phyloP scores from a whole-genome alignment of 2,329 filamentous ascomycete species.

The Tolypocladium pustulatum region DNA sequence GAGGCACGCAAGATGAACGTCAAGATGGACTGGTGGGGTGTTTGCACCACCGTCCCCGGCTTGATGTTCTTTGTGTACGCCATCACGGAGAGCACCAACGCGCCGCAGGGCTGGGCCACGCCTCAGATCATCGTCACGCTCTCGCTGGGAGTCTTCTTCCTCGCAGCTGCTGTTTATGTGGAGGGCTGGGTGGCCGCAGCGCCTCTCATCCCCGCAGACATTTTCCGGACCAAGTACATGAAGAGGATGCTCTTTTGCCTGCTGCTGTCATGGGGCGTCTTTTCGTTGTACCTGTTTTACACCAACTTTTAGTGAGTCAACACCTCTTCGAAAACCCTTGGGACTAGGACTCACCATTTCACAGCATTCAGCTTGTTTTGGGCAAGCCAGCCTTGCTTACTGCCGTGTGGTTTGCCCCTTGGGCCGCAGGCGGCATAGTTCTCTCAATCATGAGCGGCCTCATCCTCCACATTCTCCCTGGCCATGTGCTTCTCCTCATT shows the following conservation, averaged over 20 bases:
- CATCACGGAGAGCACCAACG: slow-evolving; percentile 55
- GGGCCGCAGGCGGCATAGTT: slow-evolving; percentile 47
- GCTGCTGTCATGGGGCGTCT: slow-evolving; percentile 39
- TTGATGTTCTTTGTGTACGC: slow-evolving; percentile 58
- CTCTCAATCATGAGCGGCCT: slow-evolving; percentile 43
- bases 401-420: slow-evolving; percentile 48
- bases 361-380: slow-evolving; percentile 42
- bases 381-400: slow-evolving; percentile 40
- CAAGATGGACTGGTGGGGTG: slow-evolving; percentile 53
- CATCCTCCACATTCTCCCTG: slow-evolving; percentile 44
- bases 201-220: slow-evolving; percentile 51
- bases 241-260: slow-evolving; percentile 43
- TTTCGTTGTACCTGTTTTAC: slow-evolving; percentile 54
- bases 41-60: slow-evolving; percentile 41
- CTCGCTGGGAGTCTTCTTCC: slow-evolving; percentile 40
- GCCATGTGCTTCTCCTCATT: slow-evolving; percentile 40
- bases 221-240: slow-evolving; percentile 55
- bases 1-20: slow-evolving; percentile 16
- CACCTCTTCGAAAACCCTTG: slow-evolving; percentile 1
- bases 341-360: background rate
- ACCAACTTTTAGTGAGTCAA: slow-evolving; percentile 48
- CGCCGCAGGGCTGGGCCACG: slow-evolving; percentile 49
- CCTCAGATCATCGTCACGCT: slow-evolving; percentile 54
- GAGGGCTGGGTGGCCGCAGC: slow-evolving; percentile 51
- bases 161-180: slow-evolving; percentile 47